A percentile compares a stretch with the other conserved stretches of the same genome.
Evolutionary conservation across 208 protist species (phyloP).

Genomic region (Porcisia deanei): DNA sequence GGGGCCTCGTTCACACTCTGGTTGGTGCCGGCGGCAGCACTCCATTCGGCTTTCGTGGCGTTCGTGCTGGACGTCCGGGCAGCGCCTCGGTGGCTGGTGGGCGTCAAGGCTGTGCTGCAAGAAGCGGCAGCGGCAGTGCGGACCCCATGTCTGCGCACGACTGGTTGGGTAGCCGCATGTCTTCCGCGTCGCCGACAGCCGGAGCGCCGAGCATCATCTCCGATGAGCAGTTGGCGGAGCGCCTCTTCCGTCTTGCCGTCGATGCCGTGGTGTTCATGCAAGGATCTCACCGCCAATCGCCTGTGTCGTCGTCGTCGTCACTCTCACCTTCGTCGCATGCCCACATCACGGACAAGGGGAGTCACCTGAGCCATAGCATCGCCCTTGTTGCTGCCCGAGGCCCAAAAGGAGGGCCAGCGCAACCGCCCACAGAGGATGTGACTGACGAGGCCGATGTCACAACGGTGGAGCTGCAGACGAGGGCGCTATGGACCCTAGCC

Average conservation of each 20-base stretch:
- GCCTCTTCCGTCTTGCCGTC: slow-evolving; percentile 41
- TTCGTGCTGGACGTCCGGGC: not conserved
- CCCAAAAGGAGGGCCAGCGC: not conserved
- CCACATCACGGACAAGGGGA: not conserved
- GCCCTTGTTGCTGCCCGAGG: not conserved
- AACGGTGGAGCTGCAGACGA: slow-evolving; percentile 39
- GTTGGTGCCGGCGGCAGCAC: slow-evolving; percentile 29
- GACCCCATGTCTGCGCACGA: slow-evolving; percentile 21
- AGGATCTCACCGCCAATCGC: not conserved
- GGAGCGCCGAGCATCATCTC: slow-evolving; percentile 10
- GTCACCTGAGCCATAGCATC: not conserved
- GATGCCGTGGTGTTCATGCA: slow-evolving; percentile 41
- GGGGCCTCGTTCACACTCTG: not conserved
- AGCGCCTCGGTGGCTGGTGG: not conserved
- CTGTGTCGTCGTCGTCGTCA: too few species aligned
- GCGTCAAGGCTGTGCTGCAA: slow-evolving; percentile 1
- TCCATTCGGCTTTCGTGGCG: slow-evolving; percentile 8
- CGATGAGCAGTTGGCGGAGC: slow-evolving; percentile 43
- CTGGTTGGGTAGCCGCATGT: slow-evolving; percentile 52
- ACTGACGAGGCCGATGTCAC: not conserved
- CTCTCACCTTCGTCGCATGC: too few species aligned
- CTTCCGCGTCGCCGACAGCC: slow-evolving; percentile 11
- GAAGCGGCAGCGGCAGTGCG: slow-evolving; percentile 23
- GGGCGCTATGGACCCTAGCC: slow-evolving; percentile 44
- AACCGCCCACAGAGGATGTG: not conserved